Conservation (phyloP, 2,329 filamentous ascomycete genomes). For the Aureobasidium namibiae region DNA sequence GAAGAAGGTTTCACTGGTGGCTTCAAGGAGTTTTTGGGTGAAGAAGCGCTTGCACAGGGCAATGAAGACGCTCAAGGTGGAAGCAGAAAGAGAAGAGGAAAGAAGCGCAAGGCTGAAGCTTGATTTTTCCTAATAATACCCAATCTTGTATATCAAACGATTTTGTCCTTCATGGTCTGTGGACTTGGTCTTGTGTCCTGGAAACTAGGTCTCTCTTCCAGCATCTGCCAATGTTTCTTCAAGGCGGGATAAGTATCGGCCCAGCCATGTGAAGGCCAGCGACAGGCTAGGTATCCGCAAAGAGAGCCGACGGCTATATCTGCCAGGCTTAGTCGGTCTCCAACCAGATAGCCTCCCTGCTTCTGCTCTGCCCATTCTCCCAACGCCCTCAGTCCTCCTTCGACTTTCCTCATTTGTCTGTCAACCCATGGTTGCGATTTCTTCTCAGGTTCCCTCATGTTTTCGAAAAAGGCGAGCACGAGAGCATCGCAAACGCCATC, state of each 20-base stretch:
- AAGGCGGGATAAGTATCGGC: constrained; percentile 26
- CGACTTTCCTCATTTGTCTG: constrained; percentile 29
- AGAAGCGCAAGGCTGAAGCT: constrained; percentile 27
- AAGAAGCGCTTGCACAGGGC: constrained; percentile 15
- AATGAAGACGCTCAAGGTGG: constrained; percentile 27
- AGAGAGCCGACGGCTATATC: constrained; percentile 29
- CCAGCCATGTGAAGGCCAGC: constrained; percentile 28
- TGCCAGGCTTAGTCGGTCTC: constrained; percentile 26
- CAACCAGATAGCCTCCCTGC: constrained; percentile 24
- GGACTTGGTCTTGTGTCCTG: constrained; percentile 24
- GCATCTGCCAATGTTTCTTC: constrained; percentile 38
- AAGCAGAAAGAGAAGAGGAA: constrained; percentile 29
- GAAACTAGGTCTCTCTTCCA: constrained; percentile 37
- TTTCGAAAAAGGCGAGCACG: constrained; percentile 31
- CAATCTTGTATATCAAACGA: constrained; percentile 22
- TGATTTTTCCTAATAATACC: neutral
- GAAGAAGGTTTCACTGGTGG: constrained; percentile 43
- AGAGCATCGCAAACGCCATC: constrained; percentile 32
- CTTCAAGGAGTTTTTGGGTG: constrained; percentile 29
- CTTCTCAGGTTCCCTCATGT: constrained; percentile 21
- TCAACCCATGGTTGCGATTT: constrained; percentile 25
- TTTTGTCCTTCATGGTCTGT: constrained; percentile 28
- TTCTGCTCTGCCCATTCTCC: constrained; percentile 22
- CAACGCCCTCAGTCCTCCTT: constrained; percentile 27
- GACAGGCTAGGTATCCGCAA: constrained; percentile 27